Evolutionary conservation across 2,329 filamentous ascomycete genomes (phyloP).

Genomic region (Ambrosiella beaveri): DNA sequence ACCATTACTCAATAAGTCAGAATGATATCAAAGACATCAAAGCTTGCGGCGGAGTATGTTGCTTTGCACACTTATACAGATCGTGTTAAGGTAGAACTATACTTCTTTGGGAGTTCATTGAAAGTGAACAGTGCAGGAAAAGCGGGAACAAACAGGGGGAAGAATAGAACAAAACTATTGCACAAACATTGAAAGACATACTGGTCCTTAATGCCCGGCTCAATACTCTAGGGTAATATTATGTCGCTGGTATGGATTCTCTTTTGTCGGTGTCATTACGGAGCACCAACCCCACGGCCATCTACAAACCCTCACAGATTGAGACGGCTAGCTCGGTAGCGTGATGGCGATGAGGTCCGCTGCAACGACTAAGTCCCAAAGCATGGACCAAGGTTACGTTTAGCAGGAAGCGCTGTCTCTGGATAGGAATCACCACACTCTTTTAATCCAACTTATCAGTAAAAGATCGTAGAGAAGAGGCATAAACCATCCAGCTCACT

Average conservation of each 20-base stretch:
- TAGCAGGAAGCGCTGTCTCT: neutral
- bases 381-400: neutral
- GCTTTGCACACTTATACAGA: neutral
- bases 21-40: neutral
- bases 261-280: neutral
- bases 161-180: neutral
- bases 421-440: neutral
- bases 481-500: conserved; percentile 1
- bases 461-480: neutral
- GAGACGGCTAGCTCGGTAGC: neutral
- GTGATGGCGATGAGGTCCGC: neutral
- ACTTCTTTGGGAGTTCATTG: neutral
- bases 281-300: neutral
- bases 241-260: neutral
- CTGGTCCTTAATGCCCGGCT: neutral
- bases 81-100: neutral
- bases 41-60: conserved; percentile 1
- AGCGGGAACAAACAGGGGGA: neutral
- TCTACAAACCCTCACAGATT: neutral
- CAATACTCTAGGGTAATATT: neutral
- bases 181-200: neutral
- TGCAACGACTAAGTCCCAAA: neutral
- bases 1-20: neutral
- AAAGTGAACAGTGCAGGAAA: neutral
- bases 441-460: too few species aligned